Evolutionary conservation across 2,329 filamentous ascomycete genomes (phyloP), one percentile per base, ranked within the genome.

Genomic region (Exophiala calicioides): DNA sequence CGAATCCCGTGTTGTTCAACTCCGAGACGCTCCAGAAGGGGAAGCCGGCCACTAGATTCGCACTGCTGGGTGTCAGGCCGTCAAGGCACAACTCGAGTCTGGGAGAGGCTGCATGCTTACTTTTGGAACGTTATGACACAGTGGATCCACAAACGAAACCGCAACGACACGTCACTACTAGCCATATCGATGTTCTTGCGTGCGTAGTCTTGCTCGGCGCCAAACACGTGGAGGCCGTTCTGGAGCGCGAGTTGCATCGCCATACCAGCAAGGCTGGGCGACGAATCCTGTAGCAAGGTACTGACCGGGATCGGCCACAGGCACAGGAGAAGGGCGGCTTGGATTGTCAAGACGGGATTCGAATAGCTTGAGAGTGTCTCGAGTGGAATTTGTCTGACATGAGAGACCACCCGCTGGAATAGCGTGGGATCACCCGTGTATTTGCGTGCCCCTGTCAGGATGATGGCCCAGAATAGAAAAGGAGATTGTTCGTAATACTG

Each of bases 381-480:
- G 26, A 44, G 19, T 5, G 40, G 33, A 18, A 44, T 39, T 27
- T 50, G 26, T 24, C 32, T 27, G n/a, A 48, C 32, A 16, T 44
- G 38, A 20, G 38, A 38, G 16, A 42, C 45, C 12, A 49, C 26
- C 12, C 35, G 39, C 33, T 44, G 33, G 20, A 49, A 35, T 6
- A 49, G 31, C 15, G 46, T 49, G 20, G 46, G 40, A 36, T 47
- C 44, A 3, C 34, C 24, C 16, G 39, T 23, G 16, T 39, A 49
- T 5, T 34, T 16, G 19, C 33, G 24, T 8, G 46, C 39, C 13
- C 46, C 46, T 2, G 34, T 44, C 12, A 23, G 27, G 9, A 49
- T 27, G 18, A 49, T 49, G 15, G 16, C 38, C 46, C 40, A 49
- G 39, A 49, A 49, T 4, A 49, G 40, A 21, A 49, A 40, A 15